Evolutionary conservation across 441 rosid species (phyloP).

Genomic region (Euphorbia celastroides): DNA sequence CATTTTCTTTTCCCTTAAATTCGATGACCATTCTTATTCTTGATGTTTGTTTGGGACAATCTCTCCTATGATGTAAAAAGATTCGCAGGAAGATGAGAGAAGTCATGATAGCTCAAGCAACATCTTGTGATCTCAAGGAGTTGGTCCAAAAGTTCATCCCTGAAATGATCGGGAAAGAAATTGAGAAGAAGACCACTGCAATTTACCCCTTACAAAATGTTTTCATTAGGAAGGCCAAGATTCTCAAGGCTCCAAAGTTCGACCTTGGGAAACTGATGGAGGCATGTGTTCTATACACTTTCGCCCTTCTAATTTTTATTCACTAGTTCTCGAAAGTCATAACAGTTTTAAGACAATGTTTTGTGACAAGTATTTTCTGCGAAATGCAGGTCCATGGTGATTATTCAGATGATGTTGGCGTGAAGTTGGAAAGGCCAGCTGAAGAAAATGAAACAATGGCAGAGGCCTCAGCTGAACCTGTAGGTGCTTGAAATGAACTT

Average conservation of each 20-base stretch:
- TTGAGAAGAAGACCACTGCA: conserved; percentile 63
- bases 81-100: conserved; percentile 76
- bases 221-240: conserved; percentile 73
- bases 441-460: conserved; percentile 64
- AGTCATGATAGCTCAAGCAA: conserved; percentile 57
- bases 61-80: conserved; percentile 25
- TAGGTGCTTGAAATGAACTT: neutral
- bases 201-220: conserved; percentile 78
- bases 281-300: conserved; percentile 22
- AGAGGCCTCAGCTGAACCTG: conserved; percentile 48
- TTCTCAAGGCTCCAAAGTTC: conserved; percentile 81
- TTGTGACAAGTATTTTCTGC: neutral
- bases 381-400: conserved; percentile 74
- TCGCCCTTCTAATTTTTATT: neutral
- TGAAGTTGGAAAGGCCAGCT: conserved; percentile 74
- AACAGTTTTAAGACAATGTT: neutral
- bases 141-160: conserved; percentile 67
- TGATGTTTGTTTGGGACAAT: neutral
- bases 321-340: neutral
- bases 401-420: conserved; percentile 75
- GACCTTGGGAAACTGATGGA: conserved; percentile 92
- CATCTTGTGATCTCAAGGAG: conserved; percentile 69
- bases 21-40: neutral
- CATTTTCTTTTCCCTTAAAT: neutral
- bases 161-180: conserved; percentile 61